Percentiles rank a stretch among this genome's conserved stretches.
phyloP scores from a whole-genome alignment of 1,139 yeast species.

The Zygotorulaspora mrakii region DNA sequence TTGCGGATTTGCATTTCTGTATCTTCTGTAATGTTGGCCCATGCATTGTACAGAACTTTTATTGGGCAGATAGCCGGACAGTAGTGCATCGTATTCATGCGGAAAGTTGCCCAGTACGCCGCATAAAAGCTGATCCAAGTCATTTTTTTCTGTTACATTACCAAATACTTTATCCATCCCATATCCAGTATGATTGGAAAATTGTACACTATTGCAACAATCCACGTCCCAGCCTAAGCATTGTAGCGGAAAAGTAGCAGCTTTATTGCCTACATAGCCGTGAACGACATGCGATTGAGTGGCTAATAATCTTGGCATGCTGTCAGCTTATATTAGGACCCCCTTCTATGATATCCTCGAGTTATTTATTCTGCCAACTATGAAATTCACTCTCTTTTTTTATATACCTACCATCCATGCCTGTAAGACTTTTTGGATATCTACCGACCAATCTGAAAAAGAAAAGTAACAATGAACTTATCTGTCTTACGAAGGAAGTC shows the following conservation, averaged over 20 bases:
- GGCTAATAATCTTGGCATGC: conserved; percentile 13
- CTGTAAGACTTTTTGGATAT: too few species aligned
- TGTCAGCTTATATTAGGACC: not conserved
- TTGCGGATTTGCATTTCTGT: conserved; percentile 19
- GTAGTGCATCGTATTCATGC: conserved; percentile 50
- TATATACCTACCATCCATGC: too few species aligned
- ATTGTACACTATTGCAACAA: conserved; percentile 71
- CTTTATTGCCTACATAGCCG: conserved; percentile 82
- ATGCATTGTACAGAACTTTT: conserved; percentile 46
- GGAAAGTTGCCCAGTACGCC: conserved; percentile 14
- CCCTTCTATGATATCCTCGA: too few species aligned
- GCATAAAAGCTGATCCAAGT: conserved; percentile 40
- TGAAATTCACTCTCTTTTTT: too few species aligned
- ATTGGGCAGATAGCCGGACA: conserved; percentile 73
- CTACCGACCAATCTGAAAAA: too few species aligned
- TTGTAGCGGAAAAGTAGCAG: conserved; percentile 78
- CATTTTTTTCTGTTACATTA: conserved; percentile 45
- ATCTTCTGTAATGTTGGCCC: conserved; percentile 24
- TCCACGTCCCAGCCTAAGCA: conserved; percentile 82
- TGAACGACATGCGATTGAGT: conserved; percentile 77
- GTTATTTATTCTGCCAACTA: too few species aligned
- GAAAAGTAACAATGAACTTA: too few species aligned
- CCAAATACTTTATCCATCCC: conserved; percentile 51
- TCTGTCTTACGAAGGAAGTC: too few species aligned
- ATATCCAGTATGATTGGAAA: conserved; percentile 81